These are phyloP conservation scores for Plasmodium relictum DNA, from an alignment of 169 alveolate genomes.

Conservation along the genomic window DNA sequence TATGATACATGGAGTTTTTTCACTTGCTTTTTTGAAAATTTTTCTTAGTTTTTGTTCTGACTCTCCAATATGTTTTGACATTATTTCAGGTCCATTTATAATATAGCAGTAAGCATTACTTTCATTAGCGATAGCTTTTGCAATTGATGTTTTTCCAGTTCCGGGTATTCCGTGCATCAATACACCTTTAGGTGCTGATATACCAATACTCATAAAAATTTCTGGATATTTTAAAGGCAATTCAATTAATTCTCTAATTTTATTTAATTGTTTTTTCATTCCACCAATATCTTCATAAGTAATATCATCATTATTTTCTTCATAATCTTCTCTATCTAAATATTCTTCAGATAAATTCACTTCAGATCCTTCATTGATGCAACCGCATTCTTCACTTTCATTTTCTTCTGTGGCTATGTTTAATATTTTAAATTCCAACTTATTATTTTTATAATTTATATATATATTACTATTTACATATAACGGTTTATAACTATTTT, in stretches of 20 bases:
- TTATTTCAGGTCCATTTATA: slow-evolving; percentile 87
- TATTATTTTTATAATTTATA: slow-evolving; percentile 44
- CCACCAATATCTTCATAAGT: slow-evolving; percentile 88
- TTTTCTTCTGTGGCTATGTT: slow-evolving; percentile 59
- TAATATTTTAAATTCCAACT: slow-evolving; percentile 82
- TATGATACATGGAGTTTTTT: slow-evolving; percentile 86
- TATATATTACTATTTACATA: slow-evolving; percentile 23
- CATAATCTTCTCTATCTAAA: slow-evolving; percentile 82
- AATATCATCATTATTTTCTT: slow-evolving; percentile 82
- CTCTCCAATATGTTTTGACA: slow-evolving; percentile 91
- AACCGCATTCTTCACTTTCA: slow-evolving; percentile 63
- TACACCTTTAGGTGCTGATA: slow-evolving; percentile 90
- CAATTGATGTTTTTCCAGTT: slow-evolving; percentile 89
- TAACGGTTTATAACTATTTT: slow-evolving; percentile 55
- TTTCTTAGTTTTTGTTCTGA: slow-evolving; percentile 90
- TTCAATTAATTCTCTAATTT: slow-evolving; percentile 87
- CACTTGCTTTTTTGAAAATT: slow-evolving; percentile 86
- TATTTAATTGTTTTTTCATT: slow-evolving; percentile 84
- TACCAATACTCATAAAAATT: slow-evolving; percentile 87
- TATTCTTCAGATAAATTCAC: slow-evolving; percentile 77
- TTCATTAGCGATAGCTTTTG: slow-evolving; percentile 89
- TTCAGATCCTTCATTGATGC: slow-evolving; percentile 68
- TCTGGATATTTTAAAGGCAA: slow-evolving; percentile 88
- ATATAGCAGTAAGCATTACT: slow-evolving; percentile 85
- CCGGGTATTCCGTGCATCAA: slow-evolving; percentile 91